Percentiles rank a stretch among this genome's conserved stretches.
Evolutionary conservation across 306 rosid genomes (phyloP).

Genomic region (Alnus rubra): DNA sequence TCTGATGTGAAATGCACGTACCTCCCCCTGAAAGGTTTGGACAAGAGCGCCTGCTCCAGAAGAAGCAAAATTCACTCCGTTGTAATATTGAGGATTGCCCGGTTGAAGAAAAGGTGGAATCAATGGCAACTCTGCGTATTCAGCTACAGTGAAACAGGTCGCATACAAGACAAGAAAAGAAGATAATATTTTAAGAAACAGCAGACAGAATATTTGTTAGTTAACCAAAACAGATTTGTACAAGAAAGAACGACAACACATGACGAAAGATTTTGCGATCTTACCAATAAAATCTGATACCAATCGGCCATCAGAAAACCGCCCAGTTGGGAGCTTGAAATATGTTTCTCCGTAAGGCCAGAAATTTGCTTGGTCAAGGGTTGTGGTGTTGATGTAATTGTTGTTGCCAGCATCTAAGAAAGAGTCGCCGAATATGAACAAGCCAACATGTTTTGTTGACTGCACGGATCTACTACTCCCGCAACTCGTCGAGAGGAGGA

Average conservation of each 20-base stretch:
- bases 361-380: conserved; percentile 91
- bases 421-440: conserved; percentile 90
- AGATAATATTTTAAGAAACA: neutral
- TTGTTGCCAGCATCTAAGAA: conserved; percentile 89
- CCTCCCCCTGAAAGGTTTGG: conserved; percentile 77
- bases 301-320: conserved; percentile 92
- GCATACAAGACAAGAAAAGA: conserved; percentile 3
- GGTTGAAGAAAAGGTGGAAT: conserved; percentile 77
- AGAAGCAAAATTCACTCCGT: conserved; percentile 91
- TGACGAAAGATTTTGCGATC: conserved; percentile 32
- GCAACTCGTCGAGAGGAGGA: too few species aligned
- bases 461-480: neutral
- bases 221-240: conserved; percentile 36
- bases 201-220: conserved; percentile 33
- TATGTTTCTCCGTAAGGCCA: conserved; percentile 82
- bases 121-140: conserved; percentile 69
- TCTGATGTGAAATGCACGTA: conserved; percentile 31
- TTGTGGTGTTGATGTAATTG: conserved; percentile 88
- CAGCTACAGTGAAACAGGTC: conserved; percentile 44
- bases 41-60: conserved; percentile 89
- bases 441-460: conserved; percentile 27
- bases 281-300: conserved; percentile 75
- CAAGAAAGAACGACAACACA: conserved; percentile 25
- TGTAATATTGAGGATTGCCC: conserved; percentile 43
- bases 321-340: conserved; percentile 80